Conservation (phyloP, 768 basidiomycete species). For the Rubroboletus satanas region DNA sequence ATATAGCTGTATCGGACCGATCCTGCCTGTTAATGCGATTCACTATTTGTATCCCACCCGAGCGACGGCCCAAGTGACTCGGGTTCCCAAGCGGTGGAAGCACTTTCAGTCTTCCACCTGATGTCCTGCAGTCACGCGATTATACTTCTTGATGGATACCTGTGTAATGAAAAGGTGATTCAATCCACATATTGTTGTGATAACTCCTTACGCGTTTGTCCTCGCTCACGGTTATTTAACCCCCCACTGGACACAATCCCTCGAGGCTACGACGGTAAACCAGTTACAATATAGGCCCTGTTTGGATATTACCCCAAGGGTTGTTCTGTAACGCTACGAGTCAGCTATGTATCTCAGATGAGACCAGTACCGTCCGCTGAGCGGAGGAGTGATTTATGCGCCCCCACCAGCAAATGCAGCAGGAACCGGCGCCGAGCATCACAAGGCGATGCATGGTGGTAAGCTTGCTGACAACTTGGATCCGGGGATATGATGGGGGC, state of each 20-base stretch:
- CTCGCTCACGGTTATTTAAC: not conserved
- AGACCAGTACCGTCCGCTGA: too few species aligned
- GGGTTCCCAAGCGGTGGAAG: not conserved
- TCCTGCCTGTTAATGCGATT: constrained; percentile 7
- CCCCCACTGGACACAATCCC: too few species aligned
- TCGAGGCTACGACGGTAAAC: not conserved
- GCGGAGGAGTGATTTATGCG: too few species aligned
- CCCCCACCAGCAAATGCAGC: too few species aligned
- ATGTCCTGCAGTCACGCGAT: not conserved
- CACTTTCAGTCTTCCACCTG: not conserved
- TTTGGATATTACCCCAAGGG: not conserved
- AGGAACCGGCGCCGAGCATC: too few species aligned
- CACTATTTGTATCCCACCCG: constrained; percentile 7
- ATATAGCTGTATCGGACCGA: not conserved
- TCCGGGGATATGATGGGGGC: too few species aligned
- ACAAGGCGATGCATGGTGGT: too few species aligned
- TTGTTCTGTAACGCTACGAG: not conserved
- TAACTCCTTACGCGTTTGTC: not conserved
- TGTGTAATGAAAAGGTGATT: not conserved
- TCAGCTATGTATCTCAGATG: not conserved
- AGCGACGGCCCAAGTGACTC: not conserved
- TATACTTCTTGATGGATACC: too few species aligned
- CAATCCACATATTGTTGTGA: not conserved
- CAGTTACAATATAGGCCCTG: not conserved
- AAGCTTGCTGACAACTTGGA: too few species aligned